Base-by-base conservation (phyloP, 805 yeast species). In the Clavispora asparagi region DNA sequence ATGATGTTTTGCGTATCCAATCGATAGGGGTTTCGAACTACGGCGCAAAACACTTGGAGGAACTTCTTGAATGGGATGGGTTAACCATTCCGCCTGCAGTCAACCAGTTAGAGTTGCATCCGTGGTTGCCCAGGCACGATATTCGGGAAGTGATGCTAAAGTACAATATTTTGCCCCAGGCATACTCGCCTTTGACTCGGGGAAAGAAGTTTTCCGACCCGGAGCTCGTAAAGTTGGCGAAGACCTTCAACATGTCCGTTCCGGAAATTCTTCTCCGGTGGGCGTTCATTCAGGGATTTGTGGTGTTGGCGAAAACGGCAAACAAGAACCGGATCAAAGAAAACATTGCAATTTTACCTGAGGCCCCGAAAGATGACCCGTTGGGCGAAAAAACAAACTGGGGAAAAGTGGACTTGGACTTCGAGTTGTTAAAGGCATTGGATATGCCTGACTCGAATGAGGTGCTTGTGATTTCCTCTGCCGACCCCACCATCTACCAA, bases 21-120 rank as follows among this genome's bases (percentile, higher is more conserved):
- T 74, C 86, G 12, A 80, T 87, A 46, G 96, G 95, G 41, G 91
- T 87, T 13, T 86, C 95, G 8, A 86, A 86, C 66, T 87, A 74
- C 57, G 87, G 88, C 40, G 58, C 63, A 13, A 65, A 63, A 5
- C 88, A 82, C 59, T 61, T 87, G 23, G 75, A 81, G 47, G 85
- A 84, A 59, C 64, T 87, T 39, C 67, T 84, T 38, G 54, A 60
- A 3, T 81, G 87, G 84, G 74, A 74, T 3, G 77, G 68, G 3
- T 64, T 81, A 36, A 65, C 63, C 44, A 58, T 62, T 49, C 60
- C 48, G 53, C 82, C 96, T 0, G 87, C 83, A 0, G 83, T 86
- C 37, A 84, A 88, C 62, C 95, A 89, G 62, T 78, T 88, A 58
- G 96, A 87, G 63, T 74, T 87, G 43, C 87, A 88, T 49, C 96